Conservation (phyloP, 177 flowering plant species). For the Telopea speciosissima region DNA sequence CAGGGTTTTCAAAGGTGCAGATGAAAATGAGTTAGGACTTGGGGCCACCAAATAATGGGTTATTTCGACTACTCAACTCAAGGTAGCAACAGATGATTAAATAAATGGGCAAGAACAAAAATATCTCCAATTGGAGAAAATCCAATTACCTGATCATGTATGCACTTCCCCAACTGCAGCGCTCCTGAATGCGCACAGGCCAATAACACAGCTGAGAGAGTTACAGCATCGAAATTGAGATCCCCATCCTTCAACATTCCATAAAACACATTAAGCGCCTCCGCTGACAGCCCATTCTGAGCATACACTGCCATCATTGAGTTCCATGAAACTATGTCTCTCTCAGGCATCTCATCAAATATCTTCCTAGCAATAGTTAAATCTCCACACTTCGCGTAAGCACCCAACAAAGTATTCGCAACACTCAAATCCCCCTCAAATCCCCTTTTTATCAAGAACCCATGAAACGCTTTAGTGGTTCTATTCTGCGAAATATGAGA, state of each 20-base stretch:
- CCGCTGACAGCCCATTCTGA: conserved; percentile 48
- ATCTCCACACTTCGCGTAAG: conserved; percentile 66
- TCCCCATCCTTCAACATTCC: conserved; percentile 28
- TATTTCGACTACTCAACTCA: not conserved
- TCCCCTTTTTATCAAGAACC: conserved; percentile 54
- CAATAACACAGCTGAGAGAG: conserved; percentile 52
- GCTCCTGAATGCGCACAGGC: conserved; percentile 66
- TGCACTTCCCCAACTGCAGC: conserved; percentile 46
- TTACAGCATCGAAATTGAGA: conserved; percentile 40
- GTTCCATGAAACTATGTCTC: conserved; percentile 78
- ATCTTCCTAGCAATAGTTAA: conserved; percentile 43
- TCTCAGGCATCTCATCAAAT: conserved; percentile 60
- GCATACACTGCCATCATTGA: conserved; percentile 63
- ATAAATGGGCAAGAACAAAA: not conserved
- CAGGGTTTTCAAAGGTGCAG: too few relatives aligned
- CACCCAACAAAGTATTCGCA: conserved; percentile 71
- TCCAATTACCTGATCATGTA: conserved; percentile 63
- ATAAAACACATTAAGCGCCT: conserved; percentile 45
- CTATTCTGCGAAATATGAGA: conserved; percentile 38
- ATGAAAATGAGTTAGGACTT: not conserved
- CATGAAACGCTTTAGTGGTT: conserved; percentile 59
- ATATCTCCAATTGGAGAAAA: not conserved
- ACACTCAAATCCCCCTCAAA: conserved; percentile 43
- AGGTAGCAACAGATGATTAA: not conserved
- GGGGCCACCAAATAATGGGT: not conserved